Evolutionary conservation across 495 filamentous ascomycete genomes (phyloP).

Genomic region (Schizothecium vesticola): DNA sequence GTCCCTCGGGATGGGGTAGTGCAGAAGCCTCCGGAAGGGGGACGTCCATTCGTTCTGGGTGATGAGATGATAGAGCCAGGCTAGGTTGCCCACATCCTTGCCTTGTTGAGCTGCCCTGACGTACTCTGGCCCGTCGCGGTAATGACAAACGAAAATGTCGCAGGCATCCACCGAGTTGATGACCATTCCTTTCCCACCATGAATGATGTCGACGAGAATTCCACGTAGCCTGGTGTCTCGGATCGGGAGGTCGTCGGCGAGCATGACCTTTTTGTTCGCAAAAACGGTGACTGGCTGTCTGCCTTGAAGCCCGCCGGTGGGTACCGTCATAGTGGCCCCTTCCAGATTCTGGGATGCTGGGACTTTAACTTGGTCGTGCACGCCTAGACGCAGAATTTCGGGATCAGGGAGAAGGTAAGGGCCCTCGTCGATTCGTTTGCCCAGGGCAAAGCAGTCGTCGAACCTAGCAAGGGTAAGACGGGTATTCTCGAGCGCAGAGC

Average conservation of each 20-base stretch:
- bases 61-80: constrained; percentile 91
- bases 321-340: constrained; percentile 67
- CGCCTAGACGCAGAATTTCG: constrained; percentile 57
- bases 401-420: constrained; percentile 88
- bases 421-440: constrained; percentile 75
- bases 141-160: constrained; percentile 80
- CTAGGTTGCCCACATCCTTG: constrained; percentile 83
- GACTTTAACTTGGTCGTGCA: constrained; percentile 50
- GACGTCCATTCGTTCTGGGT: constrained; percentile 82
- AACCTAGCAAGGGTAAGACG: constrained; percentile 57
- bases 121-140: constrained; percentile 76
- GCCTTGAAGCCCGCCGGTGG: constrained; percentile 36
- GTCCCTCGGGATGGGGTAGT: constrained; percentile 74
- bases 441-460: constrained; percentile 90
- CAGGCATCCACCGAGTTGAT: constrained; percentile 62
- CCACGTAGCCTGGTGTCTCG: constrained; percentile 59
- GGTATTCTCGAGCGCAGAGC: background rate
- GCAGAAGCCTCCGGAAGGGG: constrained; percentile 71
- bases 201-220: constrained; percentile 65
- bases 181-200: constrained; percentile 61
- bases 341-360: constrained; percentile 56
- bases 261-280: constrained; percentile 57
- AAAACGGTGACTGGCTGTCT: constrained; percentile 54
- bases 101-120: constrained; percentile 62
- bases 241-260: constrained; percentile 60